Base-by-base conservation (phyloP, 2,329 filamentous ascomycete species). In the Colletotrichum liaoningense region DNA sequence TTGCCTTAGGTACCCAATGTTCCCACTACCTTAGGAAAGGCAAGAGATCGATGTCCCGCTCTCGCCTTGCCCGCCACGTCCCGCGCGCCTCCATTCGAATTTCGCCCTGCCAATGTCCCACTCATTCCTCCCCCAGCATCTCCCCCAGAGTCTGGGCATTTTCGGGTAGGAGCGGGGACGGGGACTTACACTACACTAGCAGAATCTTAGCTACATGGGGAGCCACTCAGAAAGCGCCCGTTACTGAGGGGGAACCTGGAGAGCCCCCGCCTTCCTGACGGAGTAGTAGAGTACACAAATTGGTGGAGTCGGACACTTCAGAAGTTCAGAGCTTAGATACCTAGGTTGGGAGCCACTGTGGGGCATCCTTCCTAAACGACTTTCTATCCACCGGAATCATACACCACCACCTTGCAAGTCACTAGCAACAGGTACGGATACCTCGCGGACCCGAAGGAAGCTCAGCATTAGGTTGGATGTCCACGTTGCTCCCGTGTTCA, bases 81-180 rank as follows among this genome's bases (percentile, higher is more conserved):
- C n/a, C 62, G n/a, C 38, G 6, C 38, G 5, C 14, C 38, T 42
- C 38, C 63, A 63, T 67, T 46, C 24, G 24, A 26, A 26, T 26
- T 26, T 26, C 55, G 54, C 28, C 60, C 28, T 35, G 42, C 63
- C 55, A 63, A 55, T 38, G 63, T 30, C 68, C 65, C 68, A 60
- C 63, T 22, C 52, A 63, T 56, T 59, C 42, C 68, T 60, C 55
- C 55, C 49, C 59, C 55, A 30, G 55, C 24, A 55, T 24, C 52
- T 24, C 52, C 52, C 33, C 58, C 33, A 60, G 58, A 60, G 35
- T 60, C 58, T 60, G 58, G 58, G 58, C 35, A 46, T 26, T 28
- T 60, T 28, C 58, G 58, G 69, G 63, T 64, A 63, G 54, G 22
- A 72, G 69, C 56, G 69, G 69, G 38, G 38, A 67, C 64, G 26